Evolutionary conservation across 1,284 basidiomycete genomes (phyloP), one percentile per base, ranked within the genome.

Genomic region (Sporisorium iseilematis-ciliati): DNA sequence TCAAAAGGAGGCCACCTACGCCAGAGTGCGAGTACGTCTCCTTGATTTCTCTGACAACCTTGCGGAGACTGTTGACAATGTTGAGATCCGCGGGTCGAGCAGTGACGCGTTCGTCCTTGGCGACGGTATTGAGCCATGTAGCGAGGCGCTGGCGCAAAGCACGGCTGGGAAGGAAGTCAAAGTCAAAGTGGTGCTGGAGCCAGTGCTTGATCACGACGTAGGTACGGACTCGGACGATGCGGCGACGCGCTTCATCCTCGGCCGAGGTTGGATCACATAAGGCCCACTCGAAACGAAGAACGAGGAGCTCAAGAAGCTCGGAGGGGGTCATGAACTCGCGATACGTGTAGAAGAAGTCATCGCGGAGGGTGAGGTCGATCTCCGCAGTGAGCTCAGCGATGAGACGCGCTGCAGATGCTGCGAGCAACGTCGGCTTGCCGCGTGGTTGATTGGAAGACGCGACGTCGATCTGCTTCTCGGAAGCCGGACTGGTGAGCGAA

Each of bases 281-380:
- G n/a, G 80, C 78, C 81, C 81, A 83, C 7, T 79, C 64, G 53
- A 83, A 82, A 8, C 81, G 79, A 8, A 75, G 57, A n/a, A 61
- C 78, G 52, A 83, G 77, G 25, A 82, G 60, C 35, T 66, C 53
- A 23, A 83, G 75, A 33, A 83, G 66, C 4, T 78, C 63, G 42
- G 51, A 35, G 0, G 80, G 65, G 10, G 65, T 61, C 61, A 79
- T 72, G 58, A 68, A 82, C 16, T 58, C 66, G 57, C 81, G 78
- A 49, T 70, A 83, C 8, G 81, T 83, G 66, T 70, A 78, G 63
- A 83, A 82, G 57, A 83, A 83, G 63, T 82, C 79, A 12, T 66
- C 76, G 42, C 78, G 55, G 14, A 83, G 62, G 12, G 64, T 61
- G 21, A 75, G 60, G 57, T 82, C 81, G 57, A 82, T 81, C 53